Percentiles rank a stretch among this genome's conserved stretches.
These are phyloP conservation scores for Sindora glabra DNA, from an alignment of 306 rosid genomes.

Conservation along the genomic window DNA sequence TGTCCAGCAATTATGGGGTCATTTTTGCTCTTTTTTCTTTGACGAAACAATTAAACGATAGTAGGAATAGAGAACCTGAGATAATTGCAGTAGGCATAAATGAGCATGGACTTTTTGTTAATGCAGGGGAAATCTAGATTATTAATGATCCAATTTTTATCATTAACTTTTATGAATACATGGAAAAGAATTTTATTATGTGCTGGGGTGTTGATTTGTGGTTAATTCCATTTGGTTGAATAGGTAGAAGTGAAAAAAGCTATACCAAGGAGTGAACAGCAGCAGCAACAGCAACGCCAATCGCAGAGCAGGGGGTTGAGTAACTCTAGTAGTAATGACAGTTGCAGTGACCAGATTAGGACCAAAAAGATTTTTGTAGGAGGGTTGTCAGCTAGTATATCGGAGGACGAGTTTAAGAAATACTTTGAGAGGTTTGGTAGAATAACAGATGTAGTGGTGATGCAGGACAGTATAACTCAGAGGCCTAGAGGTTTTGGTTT, in stretches of 20 bases:
- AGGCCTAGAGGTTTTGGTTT: slow-evolving; percentile 91
- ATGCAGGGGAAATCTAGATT: neutral
- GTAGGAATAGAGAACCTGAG: neutral
- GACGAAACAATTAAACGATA: neutral
- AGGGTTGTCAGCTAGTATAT: slow-evolving; percentile 58
- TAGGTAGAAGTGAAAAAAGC: slow-evolving; percentile 72
- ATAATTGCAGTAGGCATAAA: neutral
- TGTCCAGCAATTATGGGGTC: neutral
- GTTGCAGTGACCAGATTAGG: slow-evolving; percentile 26
- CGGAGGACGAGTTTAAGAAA: slow-evolving; percentile 54
- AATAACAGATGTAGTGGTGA: slow-evolving; percentile 75
- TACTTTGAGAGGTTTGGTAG: slow-evolving; percentile 74
- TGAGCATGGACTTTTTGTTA: neutral
- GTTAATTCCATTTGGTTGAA: neutral
- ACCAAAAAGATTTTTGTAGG: slow-evolving; percentile 84
- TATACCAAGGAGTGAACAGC: slow-evolving; percentile 46
- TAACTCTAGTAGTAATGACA: slow-evolving; percentile 30
- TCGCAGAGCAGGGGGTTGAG: slow-evolving; percentile 29
- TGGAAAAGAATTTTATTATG: neutral
- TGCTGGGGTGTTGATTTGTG: slow-evolving; percentile 13
- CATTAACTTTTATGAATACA: too few relatives aligned
- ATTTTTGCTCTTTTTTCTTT: neutral
- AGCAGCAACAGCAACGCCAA: slow-evolving; percentile 33
- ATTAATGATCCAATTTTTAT: neutral
- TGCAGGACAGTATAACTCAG: slow-evolving; percentile 64